These are phyloP conservation scores for Solanum corneliomulleri DNA, from an alignment of 257 asterid species.

Conservation along the genomic window DNA sequence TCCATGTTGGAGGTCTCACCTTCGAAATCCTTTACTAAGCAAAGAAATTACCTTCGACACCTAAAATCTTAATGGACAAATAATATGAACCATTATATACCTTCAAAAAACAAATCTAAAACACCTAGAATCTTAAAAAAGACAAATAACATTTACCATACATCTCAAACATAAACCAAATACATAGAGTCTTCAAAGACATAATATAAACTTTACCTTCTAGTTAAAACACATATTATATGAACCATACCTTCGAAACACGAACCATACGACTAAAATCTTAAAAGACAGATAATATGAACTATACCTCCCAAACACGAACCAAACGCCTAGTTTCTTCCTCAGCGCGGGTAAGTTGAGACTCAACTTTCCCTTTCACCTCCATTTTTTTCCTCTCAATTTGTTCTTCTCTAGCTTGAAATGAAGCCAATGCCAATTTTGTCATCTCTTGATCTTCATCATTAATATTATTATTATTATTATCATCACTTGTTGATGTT, in stretches of 20 bases:
- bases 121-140: neutral
- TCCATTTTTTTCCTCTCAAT: constrained; percentile 71
- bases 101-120: neutral
- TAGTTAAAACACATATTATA: neutral
- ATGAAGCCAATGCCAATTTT: constrained; percentile 38
- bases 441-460: constrained; percentile 49
- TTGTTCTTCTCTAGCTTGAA: constrained; percentile 67
- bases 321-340: constrained; percentile 59
- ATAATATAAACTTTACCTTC: neutral
- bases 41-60: no score
- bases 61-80: neutral
- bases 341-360: constrained; percentile 72
- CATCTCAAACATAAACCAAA: neutral
- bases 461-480: neutral
- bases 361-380: constrained; percentile 55
- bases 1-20: no score
- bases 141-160: neutral
- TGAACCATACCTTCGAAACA: constrained; percentile 23
- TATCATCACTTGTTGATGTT: constrained; percentile 23
- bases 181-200: neutral
- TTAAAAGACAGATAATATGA: neutral
- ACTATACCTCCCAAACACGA: constrained; percentile 67
- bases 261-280: constrained; percentile 9
- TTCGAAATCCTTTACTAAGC: no score
- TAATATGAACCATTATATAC: neutral